Conservation (phyloP, 441 rosid genomes). For the Erysimum cheiri region DNA sequence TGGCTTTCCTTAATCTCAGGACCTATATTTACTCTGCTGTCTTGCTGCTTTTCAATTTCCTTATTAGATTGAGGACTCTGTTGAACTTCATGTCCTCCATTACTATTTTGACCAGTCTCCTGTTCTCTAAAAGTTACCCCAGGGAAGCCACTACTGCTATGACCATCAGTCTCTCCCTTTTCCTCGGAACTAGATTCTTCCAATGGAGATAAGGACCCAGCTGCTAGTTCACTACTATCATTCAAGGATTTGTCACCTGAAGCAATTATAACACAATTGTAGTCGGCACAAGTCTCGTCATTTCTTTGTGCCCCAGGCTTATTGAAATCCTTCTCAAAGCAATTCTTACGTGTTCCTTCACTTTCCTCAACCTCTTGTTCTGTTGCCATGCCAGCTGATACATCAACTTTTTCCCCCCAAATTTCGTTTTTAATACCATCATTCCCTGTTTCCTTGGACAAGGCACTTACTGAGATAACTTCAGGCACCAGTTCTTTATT, state of each 20-base stretch:
- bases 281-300: conserved; percentile 14
- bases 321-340: conserved; percentile 1
- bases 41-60: conserved; percentile 31
- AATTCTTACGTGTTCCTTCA: conserved; percentile 11
- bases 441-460: conserved; percentile 29
- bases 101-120: conserved; percentile 15
- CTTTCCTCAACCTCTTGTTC: conserved; percentile 16
- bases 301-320: conserved; percentile 14
- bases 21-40: conserved; percentile 29
- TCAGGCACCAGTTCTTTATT: conserved; percentile 38
- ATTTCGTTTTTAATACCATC: conserved; percentile 39
- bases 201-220: conserved; percentile 36
- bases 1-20: conserved; percentile 33
- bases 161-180: conserved; percentile 42
- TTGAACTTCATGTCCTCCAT: conserved; percentile 34
- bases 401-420: conserved; percentile 33
- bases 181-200: conserved; percentile 44
- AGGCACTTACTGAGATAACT: conserved; percentile 32
- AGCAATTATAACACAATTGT: conserved; percentile 38
- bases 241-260: conserved; percentile 26
- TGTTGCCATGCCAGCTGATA: conserved; percentile 1
- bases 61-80: conserved; percentile 20
- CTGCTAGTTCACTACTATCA: conserved; percentile 36
- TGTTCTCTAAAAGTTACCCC: conserved; percentile 25
- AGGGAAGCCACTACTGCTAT: conserved; percentile 18